Conservation (phyloP, 148 eudicot genomes). For the Amaranthus cruentus region DNA sequence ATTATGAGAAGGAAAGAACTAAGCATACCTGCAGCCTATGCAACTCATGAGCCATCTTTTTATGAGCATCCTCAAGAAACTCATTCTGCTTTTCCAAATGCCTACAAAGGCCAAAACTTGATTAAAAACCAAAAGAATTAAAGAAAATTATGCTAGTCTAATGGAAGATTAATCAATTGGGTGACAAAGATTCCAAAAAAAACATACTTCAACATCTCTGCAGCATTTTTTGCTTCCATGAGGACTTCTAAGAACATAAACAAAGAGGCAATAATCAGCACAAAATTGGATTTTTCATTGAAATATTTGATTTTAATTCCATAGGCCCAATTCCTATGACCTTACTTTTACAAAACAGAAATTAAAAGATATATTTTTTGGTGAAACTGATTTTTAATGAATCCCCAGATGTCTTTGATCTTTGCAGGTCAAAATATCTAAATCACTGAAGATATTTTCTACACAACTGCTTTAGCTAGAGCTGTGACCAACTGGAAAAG, state of each 20-base stretch:
- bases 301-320: too few species aligned
- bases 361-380: too few species aligned
- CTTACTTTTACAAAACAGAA: too few species aligned
- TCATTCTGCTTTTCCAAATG: constrained; percentile 56
- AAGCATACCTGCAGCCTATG: constrained; percentile 47
- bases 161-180: not conserved
- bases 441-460: too few species aligned
- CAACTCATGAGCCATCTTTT: constrained; percentile 51
- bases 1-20: not conserved
- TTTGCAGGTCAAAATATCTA: too few species aligned
- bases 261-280: not conserved
- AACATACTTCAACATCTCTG: constrained; percentile 30
- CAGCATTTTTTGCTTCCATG: constrained; percentile 36
- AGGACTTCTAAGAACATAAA: not conserved
- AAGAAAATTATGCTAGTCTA: not conserved
- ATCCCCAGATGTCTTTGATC: too few species aligned
- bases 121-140: not conserved
- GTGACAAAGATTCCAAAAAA: not conserved
- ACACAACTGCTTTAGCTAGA: too few species aligned
- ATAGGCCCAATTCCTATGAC: too few species aligned
- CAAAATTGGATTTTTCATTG: too few species aligned
- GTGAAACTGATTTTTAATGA: too few species aligned
- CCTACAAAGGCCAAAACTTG: constrained; percentile 24
- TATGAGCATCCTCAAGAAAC: constrained; percentile 41
- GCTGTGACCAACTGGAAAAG: too few species aligned